Base-by-base conservation (phyloP, 352 stramenopile species). In the Pythium chondricola region DNA sequence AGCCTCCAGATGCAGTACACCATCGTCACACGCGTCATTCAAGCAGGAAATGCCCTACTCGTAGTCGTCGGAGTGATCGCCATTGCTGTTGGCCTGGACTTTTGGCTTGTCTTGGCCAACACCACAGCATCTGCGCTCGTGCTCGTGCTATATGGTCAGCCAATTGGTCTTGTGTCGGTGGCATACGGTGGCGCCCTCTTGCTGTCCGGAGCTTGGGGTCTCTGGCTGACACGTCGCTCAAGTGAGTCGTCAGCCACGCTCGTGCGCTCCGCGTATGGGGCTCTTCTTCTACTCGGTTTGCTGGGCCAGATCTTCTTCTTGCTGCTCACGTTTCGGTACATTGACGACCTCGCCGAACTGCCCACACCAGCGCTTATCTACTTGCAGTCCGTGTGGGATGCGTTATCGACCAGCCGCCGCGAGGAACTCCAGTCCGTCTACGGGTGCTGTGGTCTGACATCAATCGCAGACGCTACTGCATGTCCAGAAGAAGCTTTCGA, bases 1-100 rank as follows among this genome's bases (percentile, higher is more conserved):
- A 47, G 37, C 0, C 39, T 80, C 10, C 42, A 67, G n/a, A 25
- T 17, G 14, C 69, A 83, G 25, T 88, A 77, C 18, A 31, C 31
- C n/a, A 43, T 43, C 0, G 39, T 79, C 4, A 73, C 60, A 5
- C 16, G 48, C 0, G 17, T 71, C 0, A 63, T 85, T 18, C 59
- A 61, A 18, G 8, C 61, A 9, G 64, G 55, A 39, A 83, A 77
- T 30, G 53, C 53, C 0, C 1, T 69, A 0, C 54, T 85, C 7
- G 38, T 52, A 1, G 2, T 54, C 8, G 4, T 59, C 2, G 58
- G 58, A 6, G 8, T 63, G 0, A 35, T 67, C 8, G 17, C 43
- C 5, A 53, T 29, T 9, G 49, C 60, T 14, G 46, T 73, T 13
- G 64, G 64, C 2, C 16, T 73, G 18, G 64, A 73, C n/a, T 73